Evolutionary conservation across 1,284 basidiomycete genomes (phyloP).

Genomic region (Cystobasidiaceae sp.): DNA sequence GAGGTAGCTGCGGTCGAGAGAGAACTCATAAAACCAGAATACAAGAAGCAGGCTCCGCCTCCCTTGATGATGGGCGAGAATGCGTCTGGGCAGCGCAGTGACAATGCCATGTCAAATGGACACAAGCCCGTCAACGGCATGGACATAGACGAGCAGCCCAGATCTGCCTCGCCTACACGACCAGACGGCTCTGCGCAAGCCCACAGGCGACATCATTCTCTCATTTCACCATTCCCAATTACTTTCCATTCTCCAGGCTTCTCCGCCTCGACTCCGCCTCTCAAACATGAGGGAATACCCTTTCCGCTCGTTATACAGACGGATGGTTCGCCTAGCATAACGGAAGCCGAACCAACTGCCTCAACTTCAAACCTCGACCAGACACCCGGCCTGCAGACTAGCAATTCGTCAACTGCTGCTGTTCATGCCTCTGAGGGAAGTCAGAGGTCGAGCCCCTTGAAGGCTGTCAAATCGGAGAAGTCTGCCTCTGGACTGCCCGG

Average conservation of each 20-base stretch:
- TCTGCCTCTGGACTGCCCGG: background rate
- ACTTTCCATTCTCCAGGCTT: constrained; percentile 24
- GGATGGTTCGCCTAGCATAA: background rate
- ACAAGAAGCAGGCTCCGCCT: background rate
- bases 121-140: background rate
- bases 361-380: background rate
- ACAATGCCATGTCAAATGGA: background rate
- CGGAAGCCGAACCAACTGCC: background rate
- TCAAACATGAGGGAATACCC: background rate
- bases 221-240: constrained; percentile 24
- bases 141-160: background rate
- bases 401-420: too few relatives aligned
- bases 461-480: background rate
- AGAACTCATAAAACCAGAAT: constrained; percentile 29
- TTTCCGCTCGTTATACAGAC: background rate
- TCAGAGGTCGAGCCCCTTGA: too few relatives aligned
- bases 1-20: constrained; percentile 28
- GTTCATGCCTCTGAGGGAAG: too few relatives aligned
- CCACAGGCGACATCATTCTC: constrained; percentile 13
- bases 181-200: background rate
- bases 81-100: background rate
- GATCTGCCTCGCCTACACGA: background rate
- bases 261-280: constrained; percentile 6
- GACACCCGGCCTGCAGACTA: too few relatives aligned
- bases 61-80: background rate